A percentile compares a stretch with the other conserved stretches of the same genome.
These are phyloP conservation scores for Ganoderma meredithae DNA, from an alignment of 1,284 basidiomycete species.

Conservation along the genomic window DNA sequence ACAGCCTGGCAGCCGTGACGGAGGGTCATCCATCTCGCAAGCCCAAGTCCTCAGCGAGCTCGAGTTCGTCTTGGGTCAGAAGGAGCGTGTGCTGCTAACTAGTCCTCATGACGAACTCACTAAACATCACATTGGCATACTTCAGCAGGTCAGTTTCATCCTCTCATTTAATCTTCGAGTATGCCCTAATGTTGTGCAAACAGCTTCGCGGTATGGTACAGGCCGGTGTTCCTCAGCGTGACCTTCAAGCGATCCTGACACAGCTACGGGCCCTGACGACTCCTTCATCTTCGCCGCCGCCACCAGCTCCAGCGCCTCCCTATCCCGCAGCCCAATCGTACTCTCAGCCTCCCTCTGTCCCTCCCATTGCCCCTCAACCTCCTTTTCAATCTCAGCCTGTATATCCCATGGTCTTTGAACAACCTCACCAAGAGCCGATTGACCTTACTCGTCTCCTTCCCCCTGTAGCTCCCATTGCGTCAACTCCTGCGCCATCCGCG, in stretches of 20 bases:
- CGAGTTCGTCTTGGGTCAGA: constrained; percentile 79
- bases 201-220: constrained; percentile 83
- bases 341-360: constrained; percentile 30
- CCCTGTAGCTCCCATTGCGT: constrained; percentile 33
- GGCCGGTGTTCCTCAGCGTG: constrained; percentile 80
- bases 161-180: constrained; percentile 5
- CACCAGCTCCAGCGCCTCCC: constrained; percentile 27
- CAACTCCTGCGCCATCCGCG: constrained; percentile 38
- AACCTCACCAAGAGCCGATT: constrained; percentile 41
- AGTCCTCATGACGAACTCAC: constrained; percentile 72
- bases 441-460: constrained; percentile 35
- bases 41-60: constrained; percentile 82
- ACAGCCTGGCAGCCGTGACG: constrained; percentile 33
- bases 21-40: constrained; percentile 59
- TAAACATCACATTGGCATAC: constrained; percentile 71
- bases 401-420: constrained; percentile 31
- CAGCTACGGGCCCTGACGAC: constrained; percentile 78
- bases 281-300: constrained; percentile 42
- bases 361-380: constrained; percentile 27
- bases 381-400: constrained; percentile 42
- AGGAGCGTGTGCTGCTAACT: constrained; percentile 68
- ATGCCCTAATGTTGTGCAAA: constrained; percentile 25
- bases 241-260: constrained; percentile 80
- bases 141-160: constrained; percentile 69
- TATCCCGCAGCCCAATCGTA: constrained; percentile 36